These are phyloP conservation scores for Crithidia acanthocephali DNA, from an alignment of 208 protist genomes.

Conservation along the genomic window DNA sequence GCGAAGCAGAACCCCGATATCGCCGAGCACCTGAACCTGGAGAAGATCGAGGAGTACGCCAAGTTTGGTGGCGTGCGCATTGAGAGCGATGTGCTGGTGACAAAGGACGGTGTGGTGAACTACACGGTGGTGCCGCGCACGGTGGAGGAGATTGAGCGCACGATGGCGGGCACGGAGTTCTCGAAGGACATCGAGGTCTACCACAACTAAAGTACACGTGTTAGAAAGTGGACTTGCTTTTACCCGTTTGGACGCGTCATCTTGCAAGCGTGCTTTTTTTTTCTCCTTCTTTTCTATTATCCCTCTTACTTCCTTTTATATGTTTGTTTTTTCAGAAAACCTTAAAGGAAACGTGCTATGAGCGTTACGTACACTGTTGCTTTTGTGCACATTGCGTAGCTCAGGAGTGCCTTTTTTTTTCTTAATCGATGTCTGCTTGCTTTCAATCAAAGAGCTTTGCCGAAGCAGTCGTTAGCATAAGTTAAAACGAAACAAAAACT, in stretches of 20 bases:
- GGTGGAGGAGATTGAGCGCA: constrained; percentile 86
- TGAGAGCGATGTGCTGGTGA: constrained; percentile 98
- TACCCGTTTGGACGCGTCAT: neutral
- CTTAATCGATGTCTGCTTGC: neutral
- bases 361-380: neutral
- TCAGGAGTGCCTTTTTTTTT: neutral
- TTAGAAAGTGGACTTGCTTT: too few relatives aligned
- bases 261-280: neutral
- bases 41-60: constrained; percentile 80
- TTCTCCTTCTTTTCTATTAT: too few relatives aligned
- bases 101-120: constrained; percentile 85
- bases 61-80: constrained; percentile 97
- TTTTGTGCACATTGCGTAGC: neutral
- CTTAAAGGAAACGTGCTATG: neutral
- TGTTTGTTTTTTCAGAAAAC: too few relatives aligned
- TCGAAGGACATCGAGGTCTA: constrained; percentile 66
- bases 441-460: too few relatives aligned
- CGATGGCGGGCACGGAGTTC: constrained; percentile 82
- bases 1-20: constrained; percentile 75
- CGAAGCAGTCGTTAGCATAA: neutral
- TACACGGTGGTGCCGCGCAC: constrained; percentile 85
- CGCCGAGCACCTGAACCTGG: constrained; percentile 86
- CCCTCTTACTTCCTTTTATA: too few relatives aligned
- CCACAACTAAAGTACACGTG: constrained; percentile 38
- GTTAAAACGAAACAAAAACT: neutral